Evolutionary conservation across 169 alveolate genomes (phyloP).

Genomic region (Plasmodium coatneyi): DNA sequence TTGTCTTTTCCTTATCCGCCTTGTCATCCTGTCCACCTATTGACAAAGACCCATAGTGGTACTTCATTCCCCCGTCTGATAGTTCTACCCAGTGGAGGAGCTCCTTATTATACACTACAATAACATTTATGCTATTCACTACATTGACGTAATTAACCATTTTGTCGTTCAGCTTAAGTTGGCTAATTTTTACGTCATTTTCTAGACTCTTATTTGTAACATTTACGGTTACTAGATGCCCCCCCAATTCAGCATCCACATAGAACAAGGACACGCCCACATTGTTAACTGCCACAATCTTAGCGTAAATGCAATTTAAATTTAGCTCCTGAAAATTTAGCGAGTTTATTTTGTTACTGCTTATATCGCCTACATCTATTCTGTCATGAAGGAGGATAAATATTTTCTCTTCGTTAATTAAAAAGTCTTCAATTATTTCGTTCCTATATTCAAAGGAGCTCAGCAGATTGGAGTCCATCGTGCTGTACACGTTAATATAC

Average conservation of each 20-base stretch:
- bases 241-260: constrained; percentile 26
- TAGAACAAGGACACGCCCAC: constrained; percentile 1
- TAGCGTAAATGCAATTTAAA: constrained; percentile 23
- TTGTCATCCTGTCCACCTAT: not conserved
- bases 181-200: constrained; percentile 13
- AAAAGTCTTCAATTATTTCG: constrained; percentile 50
- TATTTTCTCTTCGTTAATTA: constrained; percentile 35
- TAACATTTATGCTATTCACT: constrained; percentile 13
- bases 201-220: not conserved
- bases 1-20: not conserved
- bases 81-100: constrained; percentile 47
- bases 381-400: constrained; percentile 16
- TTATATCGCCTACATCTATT: constrained; percentile 58
- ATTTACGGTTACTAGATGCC: constrained; percentile 1
- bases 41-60: constrained; percentile 5
- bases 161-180: constrained; percentile 17
- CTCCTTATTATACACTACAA: constrained; percentile 45
- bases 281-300: not conserved
- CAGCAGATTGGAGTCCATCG: constrained; percentile 5
- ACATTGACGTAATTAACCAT: constrained; percentile 10
- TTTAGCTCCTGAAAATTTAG: constrained; percentile 33
- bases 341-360: constrained; percentile 7
- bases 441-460: constrained; percentile 43
- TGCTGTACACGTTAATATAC: constrained; percentile 42
- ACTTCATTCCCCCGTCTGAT: not conserved